Evolutionary conservation across 768 basidiomycete genomes (phyloP), one percentile per base, ranked within the genome.

Genomic region (Psilocybe cyanescens): DNA sequence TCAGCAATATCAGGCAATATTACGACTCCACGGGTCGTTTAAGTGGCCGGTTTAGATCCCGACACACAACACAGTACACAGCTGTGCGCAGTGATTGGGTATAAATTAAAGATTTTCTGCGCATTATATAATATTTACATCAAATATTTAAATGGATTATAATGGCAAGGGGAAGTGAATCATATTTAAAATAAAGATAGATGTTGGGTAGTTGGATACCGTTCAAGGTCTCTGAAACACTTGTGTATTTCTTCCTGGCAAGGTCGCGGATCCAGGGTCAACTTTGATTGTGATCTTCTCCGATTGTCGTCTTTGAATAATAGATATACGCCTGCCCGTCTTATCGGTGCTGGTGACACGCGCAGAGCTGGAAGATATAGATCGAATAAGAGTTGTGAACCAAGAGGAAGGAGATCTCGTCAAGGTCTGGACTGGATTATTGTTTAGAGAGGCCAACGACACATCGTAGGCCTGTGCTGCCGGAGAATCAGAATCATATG

Each of bases 401-500:
- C 58, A 61, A 19, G 65, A 65, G 19, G 65, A 65, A 3, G 57
- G 52, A 1, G 58, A 51, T 52, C 56, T 60, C 11, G 55, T 58
- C 35, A 59, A 30, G 8, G 44, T 55, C 3, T 39, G 19, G 8
- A 35, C 30, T 44, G 41, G 35, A 49, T 33, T n/a, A 4, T 11
- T 46, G 14, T 47, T 33, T 41, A 67, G 67, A 1, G 60, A 59
- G 33, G 59, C 64, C 31, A 69, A 31, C 46, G 56, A 64, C 2
- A 31, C 35, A 4, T 61, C 58, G 30, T 74, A 72, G 29, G 49
- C 66, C 49, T 62, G 51, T 4, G 68, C 74, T 9, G 62, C 60
- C 9, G 64, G 58, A 0, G 67, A 67, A 7, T 70, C 64, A 4
- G 73, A 74, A 52, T 74, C 68, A 58, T 74, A 82, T 1, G 77